phyloP scores from a whole-genome alignment of 2,329 filamentous ascomycete species.

The Diplodia mutila region DNA sequence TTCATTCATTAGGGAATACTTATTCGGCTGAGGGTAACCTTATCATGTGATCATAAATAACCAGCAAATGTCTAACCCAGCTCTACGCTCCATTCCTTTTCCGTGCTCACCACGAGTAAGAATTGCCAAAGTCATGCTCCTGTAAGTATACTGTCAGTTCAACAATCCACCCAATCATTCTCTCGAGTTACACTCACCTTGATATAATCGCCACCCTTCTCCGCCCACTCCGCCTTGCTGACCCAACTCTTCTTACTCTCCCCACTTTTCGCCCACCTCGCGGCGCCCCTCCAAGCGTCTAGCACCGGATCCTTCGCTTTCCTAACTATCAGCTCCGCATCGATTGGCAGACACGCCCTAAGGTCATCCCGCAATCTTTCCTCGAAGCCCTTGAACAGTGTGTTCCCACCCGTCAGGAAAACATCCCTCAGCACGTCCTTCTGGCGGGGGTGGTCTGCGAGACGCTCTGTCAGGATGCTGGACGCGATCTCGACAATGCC shows the following conservation, averaged over 20 bases:
- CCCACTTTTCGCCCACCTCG: slow-evolving; percentile 72
- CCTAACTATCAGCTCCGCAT: slow-evolving; percentile 69
- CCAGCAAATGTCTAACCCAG: neutral
- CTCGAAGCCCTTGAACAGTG: slow-evolving; percentile 84
- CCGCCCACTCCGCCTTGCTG: slow-evolving; percentile 79
- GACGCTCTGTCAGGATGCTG: slow-evolving; percentile 83
- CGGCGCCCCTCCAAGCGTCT: slow-evolving; percentile 93
- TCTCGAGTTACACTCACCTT: slow-evolving; percentile 60
- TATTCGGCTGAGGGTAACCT: neutral
- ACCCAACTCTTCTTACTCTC: slow-evolving; percentile 69
- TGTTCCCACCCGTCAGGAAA: slow-evolving; percentile 93
- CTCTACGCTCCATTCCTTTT: neutral
- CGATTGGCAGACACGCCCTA: slow-evolving; percentile 70
- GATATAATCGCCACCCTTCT: slow-evolving; percentile 93
- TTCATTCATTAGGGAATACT: neutral
- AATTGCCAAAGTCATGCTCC: slow-evolving; percentile 25
- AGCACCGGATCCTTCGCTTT: slow-evolving; percentile 75
- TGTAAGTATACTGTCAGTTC: neutral
- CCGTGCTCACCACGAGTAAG: slow-evolving; percentile 19
- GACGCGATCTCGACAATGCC: slow-evolving; percentile 90
- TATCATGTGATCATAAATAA: neutral
- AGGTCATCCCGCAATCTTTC: slow-evolving; percentile 76
- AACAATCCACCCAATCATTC: neutral
- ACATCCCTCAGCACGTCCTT: slow-evolving; percentile 79
- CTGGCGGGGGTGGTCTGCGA: slow-evolving; percentile 61